Percentiles rank a stretch among this genome's conserved stretches.
Evolutionary conservation across 352 stramenopile species (phyloP).

Genomic region (Pythium rishiriense): DNA sequence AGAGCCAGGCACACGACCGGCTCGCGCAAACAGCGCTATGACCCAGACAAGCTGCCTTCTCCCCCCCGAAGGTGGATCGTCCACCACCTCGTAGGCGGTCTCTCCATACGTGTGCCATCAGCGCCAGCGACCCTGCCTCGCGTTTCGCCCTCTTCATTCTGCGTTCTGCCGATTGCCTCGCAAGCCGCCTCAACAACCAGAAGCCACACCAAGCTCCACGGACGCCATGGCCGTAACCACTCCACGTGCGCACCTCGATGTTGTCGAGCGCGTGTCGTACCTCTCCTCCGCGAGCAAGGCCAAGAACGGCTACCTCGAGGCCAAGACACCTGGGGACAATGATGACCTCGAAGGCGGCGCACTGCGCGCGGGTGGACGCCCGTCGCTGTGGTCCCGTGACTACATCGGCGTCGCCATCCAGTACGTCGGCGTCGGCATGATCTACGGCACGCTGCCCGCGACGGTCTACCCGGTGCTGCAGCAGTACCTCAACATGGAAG

Average conservation of each 20-base stretch:
- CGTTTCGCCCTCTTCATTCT: not conserved
- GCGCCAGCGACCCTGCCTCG: too few relatives aligned
- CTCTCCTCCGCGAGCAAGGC: not conserved
- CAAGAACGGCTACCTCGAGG: not conserved
- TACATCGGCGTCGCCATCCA: constrained; percentile 33
- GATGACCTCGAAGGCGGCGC: constrained; percentile 23
- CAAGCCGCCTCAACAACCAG: not conserved
- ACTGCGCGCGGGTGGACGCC: constrained; percentile 25
- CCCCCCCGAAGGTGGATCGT: too few relatives aligned
- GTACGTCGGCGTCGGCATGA: constrained; percentile 32
- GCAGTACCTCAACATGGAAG: constrained; percentile 35
- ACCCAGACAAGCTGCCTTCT: not conserved
- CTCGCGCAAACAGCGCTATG: not conserved
- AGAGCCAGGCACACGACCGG: not conserved
- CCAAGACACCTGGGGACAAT: not conserved
- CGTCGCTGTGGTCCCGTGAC: constrained; percentile 24
- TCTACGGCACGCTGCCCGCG: constrained; percentile 30
- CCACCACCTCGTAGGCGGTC: too few relatives aligned
- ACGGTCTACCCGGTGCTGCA: constrained; percentile 37
- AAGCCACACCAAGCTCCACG: not conserved
- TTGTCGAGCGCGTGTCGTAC: not conserved
- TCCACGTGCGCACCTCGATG: not conserved
- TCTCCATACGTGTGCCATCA: too few relatives aligned
- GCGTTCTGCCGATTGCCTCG: not conserved
- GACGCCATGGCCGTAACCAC: not conserved